Evolutionary conservation across 2,329 filamentous ascomycete species (phyloP).

Genomic region (Diaporthe sp.): DNA sequence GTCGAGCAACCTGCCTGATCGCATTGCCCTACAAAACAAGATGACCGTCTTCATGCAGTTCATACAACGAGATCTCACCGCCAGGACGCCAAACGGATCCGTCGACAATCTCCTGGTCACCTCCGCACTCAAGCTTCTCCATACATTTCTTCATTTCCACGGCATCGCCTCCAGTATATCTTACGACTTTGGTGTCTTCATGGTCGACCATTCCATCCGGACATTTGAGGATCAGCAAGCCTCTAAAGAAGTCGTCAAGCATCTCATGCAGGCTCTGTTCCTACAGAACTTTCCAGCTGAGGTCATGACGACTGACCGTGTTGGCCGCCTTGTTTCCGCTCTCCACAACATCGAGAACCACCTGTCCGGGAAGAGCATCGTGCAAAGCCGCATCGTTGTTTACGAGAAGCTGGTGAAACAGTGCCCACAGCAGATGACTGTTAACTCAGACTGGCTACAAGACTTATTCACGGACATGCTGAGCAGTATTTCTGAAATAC

Average conservation of each 20-base stretch:
- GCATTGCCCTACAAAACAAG: slow-evolving; percentile 79
- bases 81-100: slow-evolving; percentile 67
- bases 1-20: slow-evolving; percentile 85
- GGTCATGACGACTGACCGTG: slow-evolving; percentile 79
- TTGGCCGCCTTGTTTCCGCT: slow-evolving; percentile 77
- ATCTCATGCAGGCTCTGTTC: slow-evolving; percentile 84
- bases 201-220: slow-evolving; percentile 84
- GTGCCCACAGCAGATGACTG: slow-evolving; percentile 77
- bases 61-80: slow-evolving; percentile 83
- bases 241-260: slow-evolving; percentile 83
- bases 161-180: slow-evolving; percentile 79
- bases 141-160: slow-evolving; percentile 81
- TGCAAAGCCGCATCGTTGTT: slow-evolving; percentile 81
- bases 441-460: slow-evolving; percentile 82
- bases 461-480: slow-evolving; percentile 87
- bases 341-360: slow-evolving; percentile 81
- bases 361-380: slow-evolving; percentile 83
- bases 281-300: slow-evolving; percentile 83
- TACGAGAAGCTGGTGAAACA: slow-evolving; percentile 85
- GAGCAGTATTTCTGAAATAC: slow-evolving; percentile 82
- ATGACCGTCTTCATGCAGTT: slow-evolving; percentile 84
- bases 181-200: slow-evolving; percentile 82
- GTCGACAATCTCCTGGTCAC: slow-evolving; percentile 79
- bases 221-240: slow-evolving; percentile 76
- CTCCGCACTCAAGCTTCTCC: slow-evolving; percentile 83